A percentile compares a stretch with the other conserved stretches of the same genome.
Evolutionary conservation across 805 yeast species (phyloP).

Genomic region (Hanseniaspora guilliermondii): DNA sequence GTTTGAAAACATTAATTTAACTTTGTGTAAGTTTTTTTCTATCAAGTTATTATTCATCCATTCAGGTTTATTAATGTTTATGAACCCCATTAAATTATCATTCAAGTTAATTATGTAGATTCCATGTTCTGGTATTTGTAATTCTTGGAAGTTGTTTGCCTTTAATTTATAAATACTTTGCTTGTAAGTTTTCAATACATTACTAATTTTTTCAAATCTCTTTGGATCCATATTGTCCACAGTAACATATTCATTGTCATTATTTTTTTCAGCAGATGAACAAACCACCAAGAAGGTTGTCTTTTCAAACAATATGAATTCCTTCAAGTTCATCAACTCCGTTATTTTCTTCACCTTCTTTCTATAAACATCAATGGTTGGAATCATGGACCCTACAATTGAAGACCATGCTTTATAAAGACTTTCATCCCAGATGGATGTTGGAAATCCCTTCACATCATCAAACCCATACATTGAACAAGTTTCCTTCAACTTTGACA

Average conservation of each 20-base stretch:
- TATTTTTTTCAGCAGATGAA: constrained; percentile 25
- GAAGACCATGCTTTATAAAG: constrained; percentile 94
- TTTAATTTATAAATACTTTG: constrained; percentile 82
- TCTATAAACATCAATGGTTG: constrained; percentile 75
- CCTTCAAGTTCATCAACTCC: constrained; percentile 66
- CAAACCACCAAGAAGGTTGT: constrained; percentile 68
- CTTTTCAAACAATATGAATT: constrained; percentile 81
- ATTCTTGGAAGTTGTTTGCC: constrained; percentile 58
- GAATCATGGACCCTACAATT: constrained; percentile 87
- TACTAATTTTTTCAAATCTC: constrained; percentile 84
- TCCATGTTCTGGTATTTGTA: constrained; percentile 48
- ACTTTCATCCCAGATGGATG: constrained; percentile 95
- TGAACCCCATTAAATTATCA: constrained; percentile 49
- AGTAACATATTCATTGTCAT: constrained; percentile 1
- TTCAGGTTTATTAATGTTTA: constrained; percentile 37
- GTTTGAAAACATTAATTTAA: background rate
- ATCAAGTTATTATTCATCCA: constrained; percentile 10
- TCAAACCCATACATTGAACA: constrained; percentile 56
- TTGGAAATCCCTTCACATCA: constrained; percentile 71
- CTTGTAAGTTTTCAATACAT: constrained; percentile 85
- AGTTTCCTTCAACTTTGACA: constrained; percentile 64
- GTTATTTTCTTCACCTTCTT: constrained; percentile 62
- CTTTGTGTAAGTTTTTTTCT: constrained; percentile 3
- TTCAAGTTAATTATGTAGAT: constrained; percentile 44
- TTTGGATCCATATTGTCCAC: constrained; percentile 57